Evolutionary conservation across 192 early-diverging fungal species (phyloP).

Genomic region (Podila verticillata): DNA sequence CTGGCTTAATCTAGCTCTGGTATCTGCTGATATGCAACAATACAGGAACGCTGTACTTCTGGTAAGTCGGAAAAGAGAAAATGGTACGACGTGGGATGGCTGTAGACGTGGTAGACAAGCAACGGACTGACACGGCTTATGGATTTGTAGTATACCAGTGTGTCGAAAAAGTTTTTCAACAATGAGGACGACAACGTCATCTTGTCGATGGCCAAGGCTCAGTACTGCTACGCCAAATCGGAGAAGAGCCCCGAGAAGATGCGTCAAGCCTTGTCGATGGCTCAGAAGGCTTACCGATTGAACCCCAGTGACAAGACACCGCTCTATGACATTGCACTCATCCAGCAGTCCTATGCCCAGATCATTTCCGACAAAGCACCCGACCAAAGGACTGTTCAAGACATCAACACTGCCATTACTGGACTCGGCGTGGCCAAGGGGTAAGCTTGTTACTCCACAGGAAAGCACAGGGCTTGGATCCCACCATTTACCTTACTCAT

Average conservation of each 20-base stretch:
- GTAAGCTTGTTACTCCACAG: constrained; percentile 1
- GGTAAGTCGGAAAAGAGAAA: constrained; percentile 50
- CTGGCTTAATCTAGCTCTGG: constrained; percentile 83
- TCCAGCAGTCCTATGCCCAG: constrained; percentile 86
- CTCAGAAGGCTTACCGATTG: constrained; percentile 58
- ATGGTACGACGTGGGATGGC: no score
- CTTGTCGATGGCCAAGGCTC: constrained; percentile 64
- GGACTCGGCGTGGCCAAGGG: constrained; percentile 64
- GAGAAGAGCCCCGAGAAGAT: constrained; percentile 71
- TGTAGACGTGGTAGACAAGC: no score
- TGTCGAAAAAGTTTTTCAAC: constrained; percentile 62
- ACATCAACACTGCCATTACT: constrained; percentile 65
- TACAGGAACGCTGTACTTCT: constrained; percentile 77
- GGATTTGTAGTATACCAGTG: constrained; percentile 70
- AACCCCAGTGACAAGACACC: constrained; percentile 65
- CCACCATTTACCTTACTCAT: neutral
- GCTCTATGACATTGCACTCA: constrained; percentile 79
- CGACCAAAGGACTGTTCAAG: constrained; percentile 66
- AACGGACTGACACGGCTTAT: neutral
- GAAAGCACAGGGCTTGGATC: neutral
- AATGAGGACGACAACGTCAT: constrained; percentile 61
- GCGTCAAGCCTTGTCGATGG: constrained; percentile 62
- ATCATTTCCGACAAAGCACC: constrained; percentile 77
- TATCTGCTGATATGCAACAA: constrained; percentile 76
- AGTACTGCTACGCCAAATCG: constrained; percentile 69